These are phyloP conservation scores for Irpex sp. DNA, from an alignment of 1,284 basidiomycete genomes.

Conservation along the genomic window DNA sequence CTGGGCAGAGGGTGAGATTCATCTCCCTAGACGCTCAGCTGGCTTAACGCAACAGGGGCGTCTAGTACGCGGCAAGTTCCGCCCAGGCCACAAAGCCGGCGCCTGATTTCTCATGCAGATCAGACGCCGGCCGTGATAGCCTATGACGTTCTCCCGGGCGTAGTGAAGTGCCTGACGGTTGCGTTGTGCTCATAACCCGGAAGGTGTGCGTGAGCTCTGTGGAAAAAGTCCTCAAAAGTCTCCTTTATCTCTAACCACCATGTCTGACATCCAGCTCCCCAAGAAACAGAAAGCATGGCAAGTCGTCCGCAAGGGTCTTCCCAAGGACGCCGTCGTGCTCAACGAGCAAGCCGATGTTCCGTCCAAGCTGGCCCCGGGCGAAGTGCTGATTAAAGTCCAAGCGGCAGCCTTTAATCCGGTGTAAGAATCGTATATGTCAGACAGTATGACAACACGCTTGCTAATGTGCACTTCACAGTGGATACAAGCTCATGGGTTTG, in stretches of 20 bases:
- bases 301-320: conserved; percentile 31
- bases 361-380: conserved; percentile 36
- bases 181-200: background rate
- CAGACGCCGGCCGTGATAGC: too few relatives aligned
- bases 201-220: background rate
- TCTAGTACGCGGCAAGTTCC: background rate
- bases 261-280: conserved; percentile 6
- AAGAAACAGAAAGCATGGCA: conserved; percentile 32
- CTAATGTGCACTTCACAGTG: conserved; percentile 28
- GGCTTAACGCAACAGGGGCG: background rate
- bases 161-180: too few relatives aligned
- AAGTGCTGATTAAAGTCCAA: conserved; percentile 59
- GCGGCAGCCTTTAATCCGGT: conserved; percentile 69
- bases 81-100: background rate
- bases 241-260: conserved; percentile 4
- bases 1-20: conserved; percentile 40
- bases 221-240: background rate
- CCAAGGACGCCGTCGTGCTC: conserved; percentile 42
- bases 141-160: too few relatives aligned
- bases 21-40: background rate
- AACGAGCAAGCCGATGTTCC: conserved; percentile 44
- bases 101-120: background rate
- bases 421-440: conserved; percentile 40
- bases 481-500: conserved; percentile 53
- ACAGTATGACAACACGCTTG: background rate